phyloP scores from a whole-genome alignment of 306 rosid genomes.

The Quercus mongolica region DNA sequence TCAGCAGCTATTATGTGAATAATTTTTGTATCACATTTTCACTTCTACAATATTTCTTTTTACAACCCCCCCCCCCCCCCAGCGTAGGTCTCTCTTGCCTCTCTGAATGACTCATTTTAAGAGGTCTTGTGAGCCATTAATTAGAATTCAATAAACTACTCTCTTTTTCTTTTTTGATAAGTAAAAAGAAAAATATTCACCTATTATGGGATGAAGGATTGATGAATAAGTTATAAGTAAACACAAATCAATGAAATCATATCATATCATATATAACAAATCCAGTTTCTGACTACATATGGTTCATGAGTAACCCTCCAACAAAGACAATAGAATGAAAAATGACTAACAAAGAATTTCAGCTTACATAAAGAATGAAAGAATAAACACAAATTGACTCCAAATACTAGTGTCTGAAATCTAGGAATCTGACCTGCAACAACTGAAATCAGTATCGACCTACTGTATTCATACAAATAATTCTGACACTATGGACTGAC shows the following conservation, averaged over 20 bases:
- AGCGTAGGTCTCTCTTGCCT: too few species aligned
- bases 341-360: slow-evolving; percentile 38
- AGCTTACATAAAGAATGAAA: slow-evolving; percentile 53
- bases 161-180: too few species aligned
- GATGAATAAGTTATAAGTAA: not conserved
- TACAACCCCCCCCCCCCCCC: too few species aligned
- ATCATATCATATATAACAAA: slow-evolving; percentile 22
- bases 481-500: slow-evolving; percentile 28
- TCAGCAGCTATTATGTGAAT: not conserved
- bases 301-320: not conserved
- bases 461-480: slow-evolving; percentile 39
- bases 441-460: slow-evolving; percentile 33
- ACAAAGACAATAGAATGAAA: not conserved
- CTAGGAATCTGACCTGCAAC: slow-evolving; percentile 22
- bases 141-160: too few species aligned
- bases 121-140: too few species aligned
- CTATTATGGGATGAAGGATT: too few species aligned
- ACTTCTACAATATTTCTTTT: not conserved
- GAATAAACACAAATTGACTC: slow-evolving; percentile 45
- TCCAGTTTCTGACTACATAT: slow-evolving; percentile 15
- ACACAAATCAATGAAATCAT: slow-evolving; percentile 23
- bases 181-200: too few species aligned
- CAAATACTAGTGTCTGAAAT: slow-evolving; percentile 23
- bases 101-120: too few species aligned
- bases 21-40: not conserved